Conservation (phyloP, 2,329 filamentous ascomycete genomes). For the Alternaria infectoria region DNA sequence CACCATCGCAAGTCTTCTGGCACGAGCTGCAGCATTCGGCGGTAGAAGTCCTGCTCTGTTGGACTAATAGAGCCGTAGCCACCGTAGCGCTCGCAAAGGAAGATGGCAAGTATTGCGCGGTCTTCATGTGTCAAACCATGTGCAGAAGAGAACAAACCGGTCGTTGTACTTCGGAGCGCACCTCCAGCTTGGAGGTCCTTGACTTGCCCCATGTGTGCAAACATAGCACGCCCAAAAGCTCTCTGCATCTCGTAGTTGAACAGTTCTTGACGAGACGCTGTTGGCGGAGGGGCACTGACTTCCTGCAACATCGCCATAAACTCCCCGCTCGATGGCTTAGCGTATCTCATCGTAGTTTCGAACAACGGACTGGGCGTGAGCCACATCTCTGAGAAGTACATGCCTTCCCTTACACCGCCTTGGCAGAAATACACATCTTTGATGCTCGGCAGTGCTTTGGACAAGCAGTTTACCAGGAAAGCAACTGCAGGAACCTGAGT, state of each 20-base stretch:
- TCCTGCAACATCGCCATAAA: constrained; percentile 60
- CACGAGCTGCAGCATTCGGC: constrained; percentile 60
- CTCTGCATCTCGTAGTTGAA: constrained; percentile 58
- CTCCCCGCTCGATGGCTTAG: constrained; percentile 54
- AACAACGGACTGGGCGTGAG: constrained; percentile 27
- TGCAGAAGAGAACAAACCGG: constrained; percentile 68
- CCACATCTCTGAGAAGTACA: constrained; percentile 74
- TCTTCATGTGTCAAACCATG: constrained; percentile 78
- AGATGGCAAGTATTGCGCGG: constrained; percentile 73
- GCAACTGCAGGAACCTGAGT: constrained; percentile 84
- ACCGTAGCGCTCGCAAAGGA: constrained; percentile 77
- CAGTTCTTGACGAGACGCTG: constrained; percentile 31
- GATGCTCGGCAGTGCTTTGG: constrained; percentile 72
- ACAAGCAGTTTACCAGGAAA: constrained; percentile 77
- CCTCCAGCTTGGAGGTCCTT: constrained; percentile 63
- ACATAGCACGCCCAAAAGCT: constrained; percentile 66
- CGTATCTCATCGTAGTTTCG: constrained; percentile 61
- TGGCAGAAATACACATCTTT: constrained; percentile 79
- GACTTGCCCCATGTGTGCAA: constrained; percentile 52
- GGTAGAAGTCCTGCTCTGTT: constrained; percentile 62
- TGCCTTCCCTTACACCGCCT: constrained; percentile 85
- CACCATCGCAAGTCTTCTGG: constrained; percentile 67
- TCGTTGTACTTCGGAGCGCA: constrained; percentile 75
- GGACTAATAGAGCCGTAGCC: constrained; percentile 62
- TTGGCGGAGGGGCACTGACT: constrained; percentile 44